phyloP scores from a whole-genome alignment of 2,329 filamentous ascomycete species.

The Bipolaris bicolor region DNA sequence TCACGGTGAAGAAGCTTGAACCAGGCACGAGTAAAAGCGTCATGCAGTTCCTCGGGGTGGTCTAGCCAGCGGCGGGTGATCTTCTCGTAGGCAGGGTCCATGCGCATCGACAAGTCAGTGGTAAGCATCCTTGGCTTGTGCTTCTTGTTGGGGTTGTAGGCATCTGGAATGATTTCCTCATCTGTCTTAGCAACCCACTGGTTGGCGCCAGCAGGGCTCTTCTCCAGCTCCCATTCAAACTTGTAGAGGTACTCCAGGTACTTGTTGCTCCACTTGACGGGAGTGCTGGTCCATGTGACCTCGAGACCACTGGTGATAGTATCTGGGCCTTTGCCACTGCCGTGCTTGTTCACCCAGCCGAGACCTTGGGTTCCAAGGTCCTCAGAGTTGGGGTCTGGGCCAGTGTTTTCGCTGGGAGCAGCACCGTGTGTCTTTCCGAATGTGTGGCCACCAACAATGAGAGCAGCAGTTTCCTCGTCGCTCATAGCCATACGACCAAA shows the following conservation, averaged over 20 bases:
- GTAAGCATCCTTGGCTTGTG: conserved; percentile 78
- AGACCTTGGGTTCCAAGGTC: conserved; percentile 70
- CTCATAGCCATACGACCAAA: conserved; percentile 85
- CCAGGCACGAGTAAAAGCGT: conserved; percentile 76
- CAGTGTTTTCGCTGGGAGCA: conserved; percentile 67
- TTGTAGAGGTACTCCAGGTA: conserved; percentile 79
- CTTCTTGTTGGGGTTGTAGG: conserved; percentile 73
- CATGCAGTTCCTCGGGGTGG: conserved; percentile 70
- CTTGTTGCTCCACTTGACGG: conserved; percentile 75
- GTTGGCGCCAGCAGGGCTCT: conserved; percentile 76
- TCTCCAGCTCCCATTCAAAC: conserved; percentile 77
- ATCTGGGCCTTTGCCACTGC: conserved; percentile 71
- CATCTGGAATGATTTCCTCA: conserved; percentile 71
- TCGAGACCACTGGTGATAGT: conserved; percentile 79
- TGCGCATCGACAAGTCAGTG: conserved; percentile 73
- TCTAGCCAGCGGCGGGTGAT: conserved; percentile 73
- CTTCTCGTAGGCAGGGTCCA: conserved; percentile 76
- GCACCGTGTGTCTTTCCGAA: conserved; percentile 85
- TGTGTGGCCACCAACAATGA: conserved; percentile 78
- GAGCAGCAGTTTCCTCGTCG: conserved; percentile 79
- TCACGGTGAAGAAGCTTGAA: conserved; percentile 86
- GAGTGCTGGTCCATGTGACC: conserved; percentile 79
- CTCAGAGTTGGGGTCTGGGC: conserved; percentile 70
- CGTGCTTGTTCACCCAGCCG: conserved; percentile 72
- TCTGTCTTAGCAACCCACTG: conserved; percentile 77